Evolutionary conservation across 1,284 basidiomycete genomes (phyloP), one percentile per base, ranked within the genome.

Genomic region (Mycosarcoma mackinlayi): DNA sequence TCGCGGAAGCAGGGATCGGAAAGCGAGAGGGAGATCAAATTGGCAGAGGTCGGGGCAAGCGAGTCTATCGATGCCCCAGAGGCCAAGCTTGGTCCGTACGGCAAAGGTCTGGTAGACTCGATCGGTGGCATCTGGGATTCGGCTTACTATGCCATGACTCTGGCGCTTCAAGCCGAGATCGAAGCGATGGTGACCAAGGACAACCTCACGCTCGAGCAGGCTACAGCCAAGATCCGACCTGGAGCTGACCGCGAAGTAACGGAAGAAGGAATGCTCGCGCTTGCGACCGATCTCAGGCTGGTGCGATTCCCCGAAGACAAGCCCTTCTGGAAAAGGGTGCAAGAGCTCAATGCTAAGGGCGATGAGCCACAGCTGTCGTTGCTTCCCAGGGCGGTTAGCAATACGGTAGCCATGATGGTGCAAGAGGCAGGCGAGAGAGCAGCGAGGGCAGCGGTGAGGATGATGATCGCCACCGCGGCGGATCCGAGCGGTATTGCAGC

Each of bases 111-210:
- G 19, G 71, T 85, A 16, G 84, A 84, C 59, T 77, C 79, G 5
- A 77, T 85, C 13, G 84, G 84, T n/a, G 84, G 84, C 0, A 74
- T 85, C 27, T 73, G 78, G 42, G 84, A 85, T 45, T 79, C 83
- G 3, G 81, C 83, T 1, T 60, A 77, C 35, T 77, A 81, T 35
- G 83, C 84, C 10, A 69, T 72, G 54, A 60, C 62, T 3, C 48
- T 75, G 1, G 61, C 56, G 3, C 47, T 79, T 0, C 56, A 68
- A 46, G 42, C 52, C 11, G 77, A 78, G 53, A 48, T 75, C 41
- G 61, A 71, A 23, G 28, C 50, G 9, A 49, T 75, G 37, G 41
- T 66, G 10, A 54, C 55, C 33, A 55, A 62, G 24, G 56, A 71
- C 21, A 58, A 60, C 39, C 56, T 77, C 28, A 72, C 72, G 10